These are phyloP conservation scores for Penstemon eatonii DNA, from an alignment of 257 asterid species.

Conservation along the genomic window DNA sequence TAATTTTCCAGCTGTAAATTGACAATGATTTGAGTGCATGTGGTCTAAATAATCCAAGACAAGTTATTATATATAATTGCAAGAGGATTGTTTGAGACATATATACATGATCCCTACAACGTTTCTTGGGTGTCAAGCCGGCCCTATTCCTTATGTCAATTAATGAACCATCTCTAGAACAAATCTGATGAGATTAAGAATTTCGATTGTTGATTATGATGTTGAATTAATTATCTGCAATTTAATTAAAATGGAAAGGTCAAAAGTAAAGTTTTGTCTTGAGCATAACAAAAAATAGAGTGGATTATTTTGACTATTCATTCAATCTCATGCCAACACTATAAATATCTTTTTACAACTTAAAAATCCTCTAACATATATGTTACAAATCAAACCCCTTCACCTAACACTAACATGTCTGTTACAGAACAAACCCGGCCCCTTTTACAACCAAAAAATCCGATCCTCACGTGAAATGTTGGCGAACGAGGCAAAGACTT, in stretches of 20 bases:
- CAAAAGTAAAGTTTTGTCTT: background rate
- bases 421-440: too few species aligned
- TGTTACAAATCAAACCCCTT: too few species aligned
- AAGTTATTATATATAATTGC: constrained; percentile 49
- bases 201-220: background rate
- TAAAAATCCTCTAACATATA: too few species aligned
- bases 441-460: too few species aligned
- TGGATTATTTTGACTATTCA: too few species aligned
- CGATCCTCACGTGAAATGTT: too few species aligned
- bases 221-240: too few species aligned
- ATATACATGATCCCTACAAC: constrained; percentile 43
- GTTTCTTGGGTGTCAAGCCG: constrained; percentile 34
- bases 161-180: constrained; percentile 29
- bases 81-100: constrained; percentile 46
- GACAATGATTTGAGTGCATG: constrained; percentile 65
- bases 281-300: too few species aligned
- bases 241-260: background rate
- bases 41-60: constrained; percentile 70
- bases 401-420: too few species aligned
- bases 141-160: constrained; percentile 16
- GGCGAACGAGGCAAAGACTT: too few species aligned
- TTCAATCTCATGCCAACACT: background rate
- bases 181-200: constrained; percentile 27
- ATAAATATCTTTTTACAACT: background rate
- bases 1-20: constrained; percentile 40